Conservation (phyloP, 257 asterid species). For the Leonotis leonurus region DNA sequence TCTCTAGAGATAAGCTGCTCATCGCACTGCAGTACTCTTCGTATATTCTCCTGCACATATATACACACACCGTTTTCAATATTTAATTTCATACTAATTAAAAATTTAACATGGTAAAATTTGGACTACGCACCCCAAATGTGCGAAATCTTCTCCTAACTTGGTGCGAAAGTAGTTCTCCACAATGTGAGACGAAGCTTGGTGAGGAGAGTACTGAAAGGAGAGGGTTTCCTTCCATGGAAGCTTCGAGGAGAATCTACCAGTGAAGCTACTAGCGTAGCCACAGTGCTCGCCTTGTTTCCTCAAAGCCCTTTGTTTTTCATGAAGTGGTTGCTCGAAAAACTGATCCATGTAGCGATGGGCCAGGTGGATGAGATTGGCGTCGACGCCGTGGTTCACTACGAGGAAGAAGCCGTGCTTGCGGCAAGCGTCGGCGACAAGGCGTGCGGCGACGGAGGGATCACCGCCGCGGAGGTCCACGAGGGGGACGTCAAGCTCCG, state of each 20-base stretch:
- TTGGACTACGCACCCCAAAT: constrained; percentile 37
- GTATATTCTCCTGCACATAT: constrained; percentile 40
- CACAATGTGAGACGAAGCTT: constrained; percentile 41
- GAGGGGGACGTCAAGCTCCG: constrained; percentile 51
- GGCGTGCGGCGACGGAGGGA: constrained; percentile 17
- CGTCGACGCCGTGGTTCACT: constrained; percentile 55
- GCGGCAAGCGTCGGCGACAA: constrained; percentile 50
- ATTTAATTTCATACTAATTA: neutral
- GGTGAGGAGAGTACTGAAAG: constrained; percentile 36
- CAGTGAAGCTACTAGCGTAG: constrained; percentile 79
- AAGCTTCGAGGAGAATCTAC: constrained; percentile 64
- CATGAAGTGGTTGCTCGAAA: constrained; percentile 43
- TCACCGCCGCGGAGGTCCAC: constrained; percentile 55
- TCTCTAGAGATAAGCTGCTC: constrained; percentile 59
- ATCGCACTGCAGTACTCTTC: constrained; percentile 72
- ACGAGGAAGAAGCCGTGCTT: constrained; percentile 70
- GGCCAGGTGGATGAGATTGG: constrained; percentile 38
- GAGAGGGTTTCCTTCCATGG: constrained; percentile 93
- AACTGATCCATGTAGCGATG: constrained; percentile 61
- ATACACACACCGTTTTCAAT: neutral
- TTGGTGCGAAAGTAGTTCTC: constrained; percentile 40
- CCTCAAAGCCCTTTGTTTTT: constrained; percentile 58
- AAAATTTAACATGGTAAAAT: neutral
- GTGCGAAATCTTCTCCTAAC: constrained; percentile 44
- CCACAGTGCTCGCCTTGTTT: constrained; percentile 66